phyloP scores from a whole-genome alignment of 2,329 filamentous ascomycete genomes.

The Nannizziopsis barbatae region DNA sequence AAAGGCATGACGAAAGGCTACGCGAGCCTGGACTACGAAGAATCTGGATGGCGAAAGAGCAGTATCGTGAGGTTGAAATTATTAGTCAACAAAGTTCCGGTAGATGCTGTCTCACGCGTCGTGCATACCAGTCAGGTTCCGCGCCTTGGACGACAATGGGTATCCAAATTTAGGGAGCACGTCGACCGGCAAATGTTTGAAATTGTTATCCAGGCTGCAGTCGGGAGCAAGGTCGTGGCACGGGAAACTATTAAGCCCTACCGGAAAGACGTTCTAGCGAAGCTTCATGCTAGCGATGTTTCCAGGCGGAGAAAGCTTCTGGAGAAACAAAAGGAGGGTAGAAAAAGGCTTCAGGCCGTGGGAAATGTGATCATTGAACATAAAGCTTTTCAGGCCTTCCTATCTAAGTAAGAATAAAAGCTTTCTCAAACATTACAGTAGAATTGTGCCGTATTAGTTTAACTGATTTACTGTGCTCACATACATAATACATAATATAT shows the following conservation, averaged over 20 bases:
- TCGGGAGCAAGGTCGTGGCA: conserved; percentile 71
- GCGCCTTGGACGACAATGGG: conserved; percentile 73
- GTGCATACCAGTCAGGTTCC: conserved; percentile 74
- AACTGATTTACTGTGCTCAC: too few species aligned
- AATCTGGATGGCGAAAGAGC: conserved; percentile 72
- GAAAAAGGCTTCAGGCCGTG: conserved; percentile 65
- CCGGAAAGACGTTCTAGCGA: conserved; percentile 85
- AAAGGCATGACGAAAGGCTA: conserved; percentile 93
- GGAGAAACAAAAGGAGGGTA: conserved; percentile 92
- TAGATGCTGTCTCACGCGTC: conserved; percentile 88
- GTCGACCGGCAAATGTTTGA: conserved; percentile 97
- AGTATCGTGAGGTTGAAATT: conserved; percentile 81
- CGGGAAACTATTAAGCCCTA: conserved; percentile 94
- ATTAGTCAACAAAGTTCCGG: conserved; percentile 82
- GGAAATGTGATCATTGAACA: conserved; percentile 96
- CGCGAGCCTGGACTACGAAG: conserved; percentile 91
- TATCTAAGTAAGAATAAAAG: conserved; percentile 53
- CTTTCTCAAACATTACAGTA: too few species aligned
- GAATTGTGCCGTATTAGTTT: too few species aligned
- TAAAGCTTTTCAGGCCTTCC: conserved; percentile 84
- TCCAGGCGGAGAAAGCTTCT: conserved; percentile 71
- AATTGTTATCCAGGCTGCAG: conserved; percentile 83
- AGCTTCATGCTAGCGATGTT: conserved; percentile 85
- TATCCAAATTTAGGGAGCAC: conserved; percentile 91
- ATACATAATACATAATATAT: too few species aligned